Evolutionary conservation across 1,139 yeast genomes (phyloP).

Genomic region (Zygosaccharomyces sapae): DNA sequence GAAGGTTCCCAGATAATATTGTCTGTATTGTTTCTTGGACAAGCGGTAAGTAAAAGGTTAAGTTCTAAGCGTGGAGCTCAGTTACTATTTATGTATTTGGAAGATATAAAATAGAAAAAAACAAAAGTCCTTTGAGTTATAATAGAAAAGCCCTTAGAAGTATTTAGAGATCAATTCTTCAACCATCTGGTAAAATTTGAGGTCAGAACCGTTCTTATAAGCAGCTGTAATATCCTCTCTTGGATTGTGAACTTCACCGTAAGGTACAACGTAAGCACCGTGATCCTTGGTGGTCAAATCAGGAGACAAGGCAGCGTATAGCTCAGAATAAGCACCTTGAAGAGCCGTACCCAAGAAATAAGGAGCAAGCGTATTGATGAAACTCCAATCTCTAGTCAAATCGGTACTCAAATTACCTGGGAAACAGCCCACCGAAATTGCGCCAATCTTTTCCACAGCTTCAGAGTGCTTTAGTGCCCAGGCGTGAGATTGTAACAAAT

Average conservation of each 20-base stretch:
- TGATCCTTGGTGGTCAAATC: constrained; percentile 34
- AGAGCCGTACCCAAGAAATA: constrained; percentile 30
- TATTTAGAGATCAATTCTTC: constrained; percentile 18
- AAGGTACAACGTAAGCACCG: constrained; percentile 38
- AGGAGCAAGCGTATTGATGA: constrained; percentile 14
- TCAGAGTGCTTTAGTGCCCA: constrained; percentile 42
- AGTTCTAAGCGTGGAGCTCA: background rate
- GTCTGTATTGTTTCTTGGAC: background rate
- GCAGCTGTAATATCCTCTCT: constrained; percentile 30
- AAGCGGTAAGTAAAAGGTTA: background rate
- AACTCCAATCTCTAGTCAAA: constrained; percentile 37
- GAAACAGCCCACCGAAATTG: constrained; percentile 42
- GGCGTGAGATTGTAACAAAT: constrained; percentile 42
- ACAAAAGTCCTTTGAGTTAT: no score
- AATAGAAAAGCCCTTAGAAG: background rate
- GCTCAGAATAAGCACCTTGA: constrained; percentile 44
- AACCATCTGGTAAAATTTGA: constrained; percentile 27
- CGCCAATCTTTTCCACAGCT: constrained; percentile 30
- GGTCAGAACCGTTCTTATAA: constrained; percentile 27
- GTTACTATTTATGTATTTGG: background rate
- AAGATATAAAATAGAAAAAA: background rate
- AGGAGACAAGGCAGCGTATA: constrained; percentile 42
- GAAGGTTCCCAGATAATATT: no score
- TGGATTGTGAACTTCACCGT: constrained; percentile 30
- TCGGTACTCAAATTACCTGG: constrained; percentile 48